Conservation (phyloP, 192 early-diverging fungal genomes). For the Backusella sp. region DNA sequence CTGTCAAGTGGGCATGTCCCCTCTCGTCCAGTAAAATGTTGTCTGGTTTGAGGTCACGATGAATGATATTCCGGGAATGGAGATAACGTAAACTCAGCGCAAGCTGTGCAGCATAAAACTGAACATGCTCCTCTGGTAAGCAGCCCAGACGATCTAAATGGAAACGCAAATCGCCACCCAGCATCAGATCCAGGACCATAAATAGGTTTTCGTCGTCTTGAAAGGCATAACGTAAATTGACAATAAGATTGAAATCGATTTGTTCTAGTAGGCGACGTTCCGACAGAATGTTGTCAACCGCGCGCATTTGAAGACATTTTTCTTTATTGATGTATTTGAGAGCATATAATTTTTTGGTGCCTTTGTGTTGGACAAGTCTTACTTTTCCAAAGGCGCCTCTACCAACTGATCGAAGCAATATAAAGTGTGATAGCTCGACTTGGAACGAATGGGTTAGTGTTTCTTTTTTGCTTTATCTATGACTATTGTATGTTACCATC, state of each 20-base stretch:
- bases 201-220: slow-evolving; percentile 93
- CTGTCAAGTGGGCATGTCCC: slow-evolving; percentile 80
- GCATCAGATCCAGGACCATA: slow-evolving; percentile 93
- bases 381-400: slow-evolving; percentile 96
- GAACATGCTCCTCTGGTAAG: slow-evolving; percentile 64
- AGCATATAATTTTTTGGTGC: slow-evolving; percentile 77
- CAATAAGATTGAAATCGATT: slow-evolving; percentile 79
- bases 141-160: slow-evolving; percentile 73
- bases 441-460: background rate
- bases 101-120: slow-evolving; percentile 71
- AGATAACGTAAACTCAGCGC: slow-evolving; percentile 65
- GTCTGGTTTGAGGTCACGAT: slow-evolving; percentile 85
- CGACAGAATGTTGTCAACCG: slow-evolving; percentile 86
- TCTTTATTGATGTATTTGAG: slow-evolving; percentile 97
- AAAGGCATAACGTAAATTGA: slow-evolving; percentile 92
- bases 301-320: slow-evolving; percentile 84
- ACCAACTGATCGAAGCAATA: slow-evolving; percentile 85
- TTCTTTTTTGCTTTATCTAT: too few species aligned
- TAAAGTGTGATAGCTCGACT: slow-evolving; percentile 72
- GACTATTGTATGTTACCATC: slow-evolving; percentile 53
- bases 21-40: slow-evolving; percentile 77
- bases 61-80: slow-evolving; percentile 68
- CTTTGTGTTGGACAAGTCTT: slow-evolving; percentile 88
- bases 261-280: slow-evolving; percentile 89
- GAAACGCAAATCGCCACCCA: slow-evolving; percentile 92